Base-by-base conservation (phyloP, 768 basidiomycete genomes). In the Tulasnella calospora region DNA sequence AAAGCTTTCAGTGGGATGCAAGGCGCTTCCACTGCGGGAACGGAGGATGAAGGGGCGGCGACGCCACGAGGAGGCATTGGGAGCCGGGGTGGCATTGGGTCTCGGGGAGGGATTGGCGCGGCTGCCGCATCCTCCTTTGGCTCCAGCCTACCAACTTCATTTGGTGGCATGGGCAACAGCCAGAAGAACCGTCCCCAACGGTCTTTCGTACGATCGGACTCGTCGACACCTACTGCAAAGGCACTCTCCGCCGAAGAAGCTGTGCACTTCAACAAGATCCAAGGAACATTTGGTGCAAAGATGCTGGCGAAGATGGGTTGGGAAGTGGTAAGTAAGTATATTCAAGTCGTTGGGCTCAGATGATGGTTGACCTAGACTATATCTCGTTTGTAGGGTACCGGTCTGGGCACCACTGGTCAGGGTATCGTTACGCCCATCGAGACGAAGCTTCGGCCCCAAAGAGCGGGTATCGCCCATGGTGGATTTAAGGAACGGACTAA, bases 251-350 rank as follows among this genome's bases (percentile, higher is more conserved):
- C 89, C 0, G 82, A 87, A 23, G 96, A 99, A 81, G 86, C 87
- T 78, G 86, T 87, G n/a, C 96, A 98, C 83, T 97, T 99, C 84
- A 87, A 85, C 80, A 94, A 92, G 81, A 87, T 99, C 17, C 87
- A 89, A 57, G 88, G 90, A 21, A 87, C 92, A 0, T 91, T 95
- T 79, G 97, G 96, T 81, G 93, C 96, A 27, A 91, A 92, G 78
- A 90, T 99, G 89, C 89, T 99, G 33, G 89, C 89, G 40, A 99
- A 96, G 86, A 96, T 96, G 92, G 98, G 98, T 10, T 99, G 98
- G 97, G 87, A 91, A 82, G 86, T 91, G 0, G 97, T 87, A 40
- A 46, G 81, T 80, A 38, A 46, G 13, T 35, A 23, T n/a, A 4
- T 35, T 41, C 47, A 33, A 27, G 35, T 55, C 19, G 27, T 17